A percentile compares a stretch with the other conserved stretches of the same genome.
Conservation (phyloP, 2,329 filamentous ascomycete genomes). For the Drechslerella dactyloides region DNA sequence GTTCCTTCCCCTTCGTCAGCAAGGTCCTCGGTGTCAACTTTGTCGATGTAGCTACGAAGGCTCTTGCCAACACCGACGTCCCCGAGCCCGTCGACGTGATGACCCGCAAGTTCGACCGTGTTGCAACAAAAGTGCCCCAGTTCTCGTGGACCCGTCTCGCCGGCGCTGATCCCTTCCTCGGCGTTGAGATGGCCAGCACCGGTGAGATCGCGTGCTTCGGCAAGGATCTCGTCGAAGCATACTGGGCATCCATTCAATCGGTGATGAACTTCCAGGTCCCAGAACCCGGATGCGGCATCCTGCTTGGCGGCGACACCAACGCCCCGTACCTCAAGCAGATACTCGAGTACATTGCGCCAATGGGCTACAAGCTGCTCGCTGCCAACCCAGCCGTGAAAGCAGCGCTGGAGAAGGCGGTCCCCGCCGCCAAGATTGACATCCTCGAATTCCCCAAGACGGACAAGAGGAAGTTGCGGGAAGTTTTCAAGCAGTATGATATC, state of each 20-base stretch:
- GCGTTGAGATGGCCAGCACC: slow-evolving; percentile 95
- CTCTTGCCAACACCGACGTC: slow-evolving; percentile 82
- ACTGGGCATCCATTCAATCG: slow-evolving; percentile 95
- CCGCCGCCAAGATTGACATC: slow-evolving; percentile 74
- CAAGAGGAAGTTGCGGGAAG: slow-evolving; percentile 90
- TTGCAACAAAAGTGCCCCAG: slow-evolving; percentile 97
- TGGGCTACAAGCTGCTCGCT: slow-evolving; percentile 93
- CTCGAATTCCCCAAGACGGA: slow-evolving; percentile 97
- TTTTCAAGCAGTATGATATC: slow-evolving; percentile 97
- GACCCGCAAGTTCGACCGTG: slow-evolving; percentile 84
- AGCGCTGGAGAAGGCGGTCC: slow-evolving; percentile 74
- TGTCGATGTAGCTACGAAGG: slow-evolving; percentile 92
- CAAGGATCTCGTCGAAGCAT: slow-evolving; percentile 91
- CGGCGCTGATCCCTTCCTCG: slow-evolving; percentile 94
- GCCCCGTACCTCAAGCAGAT: slow-evolving; percentile 75
- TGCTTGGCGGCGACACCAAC: slow-evolving; percentile 86
- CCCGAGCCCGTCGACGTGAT: slow-evolving; percentile 87
- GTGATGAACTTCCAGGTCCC: slow-evolving; percentile 99
- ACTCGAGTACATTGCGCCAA: slow-evolving; percentile 82
- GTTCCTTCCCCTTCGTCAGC: slow-evolving; percentile 97
- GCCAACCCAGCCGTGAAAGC: slow-evolving; percentile 80
- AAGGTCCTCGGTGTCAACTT: slow-evolving; percentile 97
- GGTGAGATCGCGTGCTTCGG: slow-evolving; percentile 99
- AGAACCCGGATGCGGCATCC: slow-evolving; percentile 89
- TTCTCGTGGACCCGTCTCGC: slow-evolving; percentile 99